Evolutionary conservation across 2,329 filamentous ascomycete species (phyloP).

Genomic region (Xylariaceae sp.): DNA sequence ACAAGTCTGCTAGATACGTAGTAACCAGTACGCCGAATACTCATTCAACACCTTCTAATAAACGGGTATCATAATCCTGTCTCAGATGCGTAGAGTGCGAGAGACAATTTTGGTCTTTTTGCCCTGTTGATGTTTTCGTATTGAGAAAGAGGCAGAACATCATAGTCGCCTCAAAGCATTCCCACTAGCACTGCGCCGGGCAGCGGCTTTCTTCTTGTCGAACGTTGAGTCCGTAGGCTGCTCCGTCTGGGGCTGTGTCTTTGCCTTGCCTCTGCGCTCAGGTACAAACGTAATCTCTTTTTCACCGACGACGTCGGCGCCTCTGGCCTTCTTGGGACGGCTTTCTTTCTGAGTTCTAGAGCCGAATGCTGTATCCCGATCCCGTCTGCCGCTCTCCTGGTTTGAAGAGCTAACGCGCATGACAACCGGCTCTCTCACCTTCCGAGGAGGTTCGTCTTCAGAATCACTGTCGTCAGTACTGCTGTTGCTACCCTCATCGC

Average conservation of each 20-base stretch:
- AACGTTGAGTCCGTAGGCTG: conserved; percentile 18
- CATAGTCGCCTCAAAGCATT: conserved; percentile 60
- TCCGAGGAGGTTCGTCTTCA: conserved; percentile 27
- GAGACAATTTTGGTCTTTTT: conserved; percentile 5
- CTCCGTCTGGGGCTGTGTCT: conserved; percentile 14
- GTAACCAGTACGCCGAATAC: not conserved
- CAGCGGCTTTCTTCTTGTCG: conserved; percentile 33
- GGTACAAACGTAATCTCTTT: conserved; percentile 71
- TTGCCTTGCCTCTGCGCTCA: conserved; percentile 45
- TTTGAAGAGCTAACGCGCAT: conserved; percentile 67
- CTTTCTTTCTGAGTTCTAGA: conserved; percentile 48
- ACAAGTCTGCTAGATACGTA: not conserved
- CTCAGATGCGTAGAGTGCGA: conserved; percentile 4
- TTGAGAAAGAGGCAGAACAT: conserved; percentile 45
- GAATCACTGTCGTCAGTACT: conserved; percentile 35
- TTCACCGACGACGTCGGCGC: conserved; percentile 53
- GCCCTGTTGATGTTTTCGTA: conserved; percentile 7
- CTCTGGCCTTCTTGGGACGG: conserved; percentile 41
- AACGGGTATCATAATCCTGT: conserved; percentile 8
- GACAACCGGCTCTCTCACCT: conserved; percentile 37
- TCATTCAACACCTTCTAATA: not conserved
- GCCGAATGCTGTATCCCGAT: conserved; percentile 53
- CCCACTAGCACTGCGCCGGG: conserved; percentile 65
- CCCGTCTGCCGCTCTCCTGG: conserved; percentile 54
- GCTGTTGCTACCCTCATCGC: conserved; percentile 38